These are phyloP conservation scores for Termitomyces sp. DNA, from an alignment of 768 basidiomycete species.

Conservation along the genomic window DNA sequence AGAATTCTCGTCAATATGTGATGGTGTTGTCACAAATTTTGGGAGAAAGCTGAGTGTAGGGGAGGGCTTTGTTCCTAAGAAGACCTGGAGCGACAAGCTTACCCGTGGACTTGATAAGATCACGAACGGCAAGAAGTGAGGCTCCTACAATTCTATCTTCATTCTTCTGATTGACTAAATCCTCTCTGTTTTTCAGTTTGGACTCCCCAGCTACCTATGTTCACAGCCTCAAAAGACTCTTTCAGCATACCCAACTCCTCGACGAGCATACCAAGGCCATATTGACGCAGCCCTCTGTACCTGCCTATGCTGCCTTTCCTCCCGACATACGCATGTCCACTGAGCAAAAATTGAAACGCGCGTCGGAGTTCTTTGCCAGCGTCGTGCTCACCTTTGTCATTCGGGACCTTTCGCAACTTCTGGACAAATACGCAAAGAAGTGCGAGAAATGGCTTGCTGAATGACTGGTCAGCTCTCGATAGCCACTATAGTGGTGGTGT, in stretches of 20 bases:
- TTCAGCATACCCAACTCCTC: constrained; percentile 69
- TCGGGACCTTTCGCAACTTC: constrained; percentile 74
- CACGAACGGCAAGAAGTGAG: constrained; percentile 86
- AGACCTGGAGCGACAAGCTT: constrained; percentile 74
- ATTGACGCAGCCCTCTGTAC: constrained; percentile 55
- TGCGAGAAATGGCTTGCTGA: constrained; percentile 91
- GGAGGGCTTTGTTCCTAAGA: constrained; percentile 81
- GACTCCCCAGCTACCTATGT: constrained; percentile 88
- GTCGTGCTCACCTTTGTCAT: constrained; percentile 89
- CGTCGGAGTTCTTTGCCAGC: constrained; percentile 88
- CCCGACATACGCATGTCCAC: constrained; percentile 53
- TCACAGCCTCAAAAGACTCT: constrained; percentile 66
- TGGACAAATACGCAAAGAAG: constrained; percentile 93
- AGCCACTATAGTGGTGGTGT: background rate
- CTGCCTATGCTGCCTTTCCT: constrained; percentile 70
- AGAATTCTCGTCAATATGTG: constrained; percentile 74
- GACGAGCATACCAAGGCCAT: constrained; percentile 83
- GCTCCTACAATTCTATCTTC: constrained; percentile 3
- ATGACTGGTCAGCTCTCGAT: constrained; percentile 27
- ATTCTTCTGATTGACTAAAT: constrained; percentile 11
- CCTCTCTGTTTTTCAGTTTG: constrained; percentile 41
- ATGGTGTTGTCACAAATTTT: constrained; percentile 73
- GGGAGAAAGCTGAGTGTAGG: constrained; percentile 87
- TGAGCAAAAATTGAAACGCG: constrained; percentile 71
- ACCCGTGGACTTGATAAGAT: constrained; percentile 76